Percentiles rank a stretch among this genome's conserved stretches.
Evolutionary conservation across 2,329 filamentous ascomycete species (phyloP).

Genomic region (Xylariaceae sp.): DNA sequence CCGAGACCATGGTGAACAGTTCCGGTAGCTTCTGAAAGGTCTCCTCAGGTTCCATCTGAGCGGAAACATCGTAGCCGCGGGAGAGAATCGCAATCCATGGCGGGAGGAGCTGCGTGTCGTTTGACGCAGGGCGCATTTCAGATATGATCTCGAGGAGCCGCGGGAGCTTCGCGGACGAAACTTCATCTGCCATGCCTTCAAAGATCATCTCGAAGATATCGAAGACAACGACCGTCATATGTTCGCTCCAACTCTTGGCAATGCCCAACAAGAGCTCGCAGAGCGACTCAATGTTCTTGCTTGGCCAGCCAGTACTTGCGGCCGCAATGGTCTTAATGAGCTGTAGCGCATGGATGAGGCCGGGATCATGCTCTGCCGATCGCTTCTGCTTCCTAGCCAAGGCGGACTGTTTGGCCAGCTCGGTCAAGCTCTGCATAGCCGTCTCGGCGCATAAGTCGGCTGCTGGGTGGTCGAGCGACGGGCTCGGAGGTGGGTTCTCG

Average conservation of each 20-base stretch:
- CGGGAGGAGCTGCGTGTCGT: conserved; percentile 88
- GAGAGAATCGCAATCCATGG: conserved; percentile 96
- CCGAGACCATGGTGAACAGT: conserved; percentile 70
- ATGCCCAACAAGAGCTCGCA: conserved; percentile 86
- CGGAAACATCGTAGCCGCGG: conserved; percentile 86
- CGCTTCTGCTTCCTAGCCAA: conserved; percentile 63
- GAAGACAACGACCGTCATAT: conserved; percentile 91
- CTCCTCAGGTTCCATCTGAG: conserved; percentile 80
- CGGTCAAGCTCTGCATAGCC: conserved; percentile 70
- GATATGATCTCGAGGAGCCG: conserved; percentile 84
- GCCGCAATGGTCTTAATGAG: conserved; percentile 83
- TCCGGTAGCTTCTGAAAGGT: conserved; percentile 86
- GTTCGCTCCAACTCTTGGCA: conserved; percentile 84
- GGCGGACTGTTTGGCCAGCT: conserved; percentile 58
- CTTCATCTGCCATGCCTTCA: conserved; percentile 76
- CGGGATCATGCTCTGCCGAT: conserved; percentile 63
- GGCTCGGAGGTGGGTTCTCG: conserved; percentile 78
- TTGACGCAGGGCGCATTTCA: conserved; percentile 82
- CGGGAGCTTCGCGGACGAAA: conserved; percentile 83
- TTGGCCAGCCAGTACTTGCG: conserved; percentile 90
- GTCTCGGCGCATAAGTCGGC: conserved; percentile 95
- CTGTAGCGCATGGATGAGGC: conserved; percentile 84
- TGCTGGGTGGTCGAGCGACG: conserved; percentile 87
- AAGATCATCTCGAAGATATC: conserved; percentile 98
- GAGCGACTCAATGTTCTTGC: conserved; percentile 85